phyloP scores from a whole-genome alignment of 1,284 basidiomycete species.

The Sanghuangporus sanghuang region DNA sequence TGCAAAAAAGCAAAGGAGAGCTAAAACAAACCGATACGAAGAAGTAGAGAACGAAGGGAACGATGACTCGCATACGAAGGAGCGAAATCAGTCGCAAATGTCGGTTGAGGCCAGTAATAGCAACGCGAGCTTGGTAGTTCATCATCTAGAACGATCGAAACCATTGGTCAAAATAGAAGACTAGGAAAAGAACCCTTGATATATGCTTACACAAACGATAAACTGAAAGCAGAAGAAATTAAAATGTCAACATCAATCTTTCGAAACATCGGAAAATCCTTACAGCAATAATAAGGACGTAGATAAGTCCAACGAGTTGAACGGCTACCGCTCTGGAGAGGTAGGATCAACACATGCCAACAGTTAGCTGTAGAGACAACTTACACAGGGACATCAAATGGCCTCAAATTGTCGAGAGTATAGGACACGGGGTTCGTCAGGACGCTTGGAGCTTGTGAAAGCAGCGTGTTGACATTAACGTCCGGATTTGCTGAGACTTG shows the following conservation, averaged over 20 bases:
- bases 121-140: constrained; percentile 30
- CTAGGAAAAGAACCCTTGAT: not conserved
- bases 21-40: constrained; percentile 47
- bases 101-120: constrained; percentile 39
- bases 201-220: constrained; percentile 34
- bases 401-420: constrained; percentile 51
- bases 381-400: constrained; percentile 61
- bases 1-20: not conserved
- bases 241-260: constrained; percentile 22
- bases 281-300: constrained; percentile 58
- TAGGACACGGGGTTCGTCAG: constrained; percentile 49
- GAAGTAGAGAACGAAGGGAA: constrained; percentile 54
- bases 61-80: constrained; percentile 48
- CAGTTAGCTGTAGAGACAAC: constrained; percentile 18
- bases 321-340: constrained; percentile 58
- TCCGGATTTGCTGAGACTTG: constrained; percentile 24
- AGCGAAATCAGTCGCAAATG: constrained; percentile 50
- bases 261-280: constrained; percentile 28
- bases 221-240: constrained; percentile 28
- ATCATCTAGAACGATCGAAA: constrained; percentile 17
- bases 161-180: not conserved
- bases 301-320: constrained; percentile 73
- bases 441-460: constrained; percentile 53
- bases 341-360: not conserved
- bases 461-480: constrained; percentile 30